Evolutionary conservation across 139 green algal genomes (phyloP), one percentile per base, ranked within the genome.

Genomic region (Coelastrella sp.): DNA sequence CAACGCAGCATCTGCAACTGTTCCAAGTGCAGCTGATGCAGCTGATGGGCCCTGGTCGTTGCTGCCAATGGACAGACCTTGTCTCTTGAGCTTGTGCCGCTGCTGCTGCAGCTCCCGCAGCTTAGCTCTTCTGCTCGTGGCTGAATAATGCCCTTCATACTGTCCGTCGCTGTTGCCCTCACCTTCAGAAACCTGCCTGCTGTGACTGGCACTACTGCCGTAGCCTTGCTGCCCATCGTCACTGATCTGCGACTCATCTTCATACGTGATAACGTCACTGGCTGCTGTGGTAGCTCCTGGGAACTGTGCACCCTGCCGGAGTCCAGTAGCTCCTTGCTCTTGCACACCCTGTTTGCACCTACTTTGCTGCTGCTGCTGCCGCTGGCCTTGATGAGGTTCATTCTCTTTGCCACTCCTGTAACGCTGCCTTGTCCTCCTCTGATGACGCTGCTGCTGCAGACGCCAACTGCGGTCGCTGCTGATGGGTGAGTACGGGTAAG

Each of bases 341-440:
- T 27, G 8, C 70, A 58, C 22, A 65, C 17, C 22, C 24, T 58
- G 8, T 68, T 25, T 24, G 20, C 80, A 14, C 25, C 70, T 58
- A 8, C 35, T 17, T 57, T 75, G 24, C 75, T 82, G 84, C 63
- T 82, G n/a, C 14, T 87, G 87, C 74, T 90, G 84, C 84, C 89
- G 10, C 74, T 90, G 84, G 79, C 89, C 4, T 66, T 63, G 22
- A 58, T 49, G 35, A 49, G 35, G 35, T 49, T 86, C 80, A 35
- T 86, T 56, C 7, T 72, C 56, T 10, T 87, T 59, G 7, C 49
- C 7, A 4, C 66, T 73, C 22, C 60, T 82, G 70, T 82, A 17
- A 59, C 66, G 22, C 61, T 78, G 61, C 27, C 24, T 87, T 12
- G 20, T 63, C 82, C 25, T 68, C 61, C 10, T 17, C 27, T 78